Conservation (phyloP, 78 protist genomes). For the Dictyostelium discoideum region dicty_2.7 NC_007091.3:1359001-1359500, state of each 20-base stretch:
- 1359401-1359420: not conserved
- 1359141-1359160: not conserved
- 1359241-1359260: no score
- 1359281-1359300: not conserved
- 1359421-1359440: not conserved
- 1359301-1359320: not conserved
- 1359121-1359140: not conserved
- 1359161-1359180: not conserved
- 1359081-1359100: no score
- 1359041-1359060: no score
- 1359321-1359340: not conserved
- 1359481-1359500: conserved; percentile 19
- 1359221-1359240: not conserved
- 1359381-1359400: not conserved
- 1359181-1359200: not conserved
- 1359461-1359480: conserved; percentile 87
- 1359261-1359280: not conserved
- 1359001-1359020: no score
- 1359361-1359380: conserved; percentile 65
- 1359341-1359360: not conserved
- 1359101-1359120: no score
- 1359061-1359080: no score
- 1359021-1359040: no score
- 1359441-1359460: conserved; percentile 90
- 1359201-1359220: not conserved